Evolutionary conservation across 2,329 filamentous ascomycete species (phyloP).

Genomic region (Neocucurbitaria cava): DNA sequence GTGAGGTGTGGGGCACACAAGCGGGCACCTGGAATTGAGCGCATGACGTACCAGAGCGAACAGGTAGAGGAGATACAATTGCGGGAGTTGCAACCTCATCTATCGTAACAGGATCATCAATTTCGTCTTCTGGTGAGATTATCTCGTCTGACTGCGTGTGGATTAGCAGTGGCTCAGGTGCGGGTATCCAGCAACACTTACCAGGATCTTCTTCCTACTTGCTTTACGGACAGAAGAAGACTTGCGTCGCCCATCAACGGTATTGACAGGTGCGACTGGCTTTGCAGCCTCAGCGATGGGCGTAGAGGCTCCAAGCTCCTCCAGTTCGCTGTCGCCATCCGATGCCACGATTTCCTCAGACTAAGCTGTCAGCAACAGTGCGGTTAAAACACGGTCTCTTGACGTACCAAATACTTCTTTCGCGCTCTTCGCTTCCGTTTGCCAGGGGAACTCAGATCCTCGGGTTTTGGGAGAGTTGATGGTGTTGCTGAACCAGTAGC

Average conservation of each 20-base stretch:
- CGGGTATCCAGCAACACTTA: conserved; percentile 20
- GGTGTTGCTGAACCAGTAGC: conserved; percentile 23
- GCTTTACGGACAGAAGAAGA: conserved; percentile 33
- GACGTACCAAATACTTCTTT: conserved; percentile 38
- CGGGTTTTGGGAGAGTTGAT: conserved; percentile 19
- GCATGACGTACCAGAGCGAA: conserved; percentile 35
- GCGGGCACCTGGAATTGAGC: conserved; percentile 4
- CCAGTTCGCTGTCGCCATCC: conserved; percentile 29
- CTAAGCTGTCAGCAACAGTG: conserved; percentile 24
- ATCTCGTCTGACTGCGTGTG: conserved; percentile 34
- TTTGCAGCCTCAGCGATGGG: conserved; percentile 12
- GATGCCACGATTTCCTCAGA: conserved; percentile 41
- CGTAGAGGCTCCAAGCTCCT: conserved; percentile 16
- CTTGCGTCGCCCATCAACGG: conserved; percentile 33
- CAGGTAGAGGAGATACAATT: conserved; percentile 29
- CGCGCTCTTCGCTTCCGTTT: conserved; percentile 38
- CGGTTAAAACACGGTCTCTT: background rate
- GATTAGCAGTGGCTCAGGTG: conserved; percentile 5
- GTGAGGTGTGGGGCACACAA: conserved; percentile 6
- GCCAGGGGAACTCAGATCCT: conserved; percentile 27
- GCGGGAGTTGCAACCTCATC: conserved; percentile 18
- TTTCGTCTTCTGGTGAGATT: conserved; percentile 39
- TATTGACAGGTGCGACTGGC: conserved; percentile 14
- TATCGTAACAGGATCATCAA: conserved; percentile 31
- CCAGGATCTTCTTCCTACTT: conserved; percentile 37